Conservation (phyloP, 116 monocot genomes). For the Papilionanthe hybrid region DNA sequence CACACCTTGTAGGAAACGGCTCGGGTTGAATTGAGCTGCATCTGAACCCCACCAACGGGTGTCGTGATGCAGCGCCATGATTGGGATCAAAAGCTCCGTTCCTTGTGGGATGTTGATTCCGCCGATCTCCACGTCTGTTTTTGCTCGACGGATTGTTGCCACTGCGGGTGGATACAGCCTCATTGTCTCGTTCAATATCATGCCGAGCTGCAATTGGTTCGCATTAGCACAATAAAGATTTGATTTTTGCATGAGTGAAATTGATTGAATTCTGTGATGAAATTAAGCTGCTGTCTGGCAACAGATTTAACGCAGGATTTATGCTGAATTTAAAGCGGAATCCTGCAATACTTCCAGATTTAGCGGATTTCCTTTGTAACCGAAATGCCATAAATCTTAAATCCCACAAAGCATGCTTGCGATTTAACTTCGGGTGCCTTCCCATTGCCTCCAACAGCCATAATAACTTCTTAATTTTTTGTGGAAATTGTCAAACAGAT, state of each 20-base stretch:
- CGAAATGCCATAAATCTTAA: too few species aligned
- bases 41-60: slow-evolving; percentile 77
- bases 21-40: slow-evolving; percentile 73
- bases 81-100: slow-evolving; percentile 83
- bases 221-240: background rate
- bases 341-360: too few species aligned
- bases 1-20: slow-evolving; percentile 56
- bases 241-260: background rate
- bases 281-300: too few species aligned
- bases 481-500: too few species aligned
- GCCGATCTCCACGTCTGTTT: slow-evolving; percentile 66
- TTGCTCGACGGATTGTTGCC: slow-evolving; percentile 68
- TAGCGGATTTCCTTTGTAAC: too few species aligned
- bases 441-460: too few species aligned
- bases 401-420: too few species aligned
- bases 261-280: background rate
- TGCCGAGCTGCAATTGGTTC: slow-evolving; percentile 51
- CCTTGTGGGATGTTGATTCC: slow-evolving; percentile 49
- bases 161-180: slow-evolving; percentile 93
- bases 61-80: slow-evolving; percentile 94
- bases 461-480: too few species aligned
- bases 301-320: too few species aligned
- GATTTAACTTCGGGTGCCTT: too few species aligned
- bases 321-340: too few species aligned
- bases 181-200: slow-evolving; percentile 90